Evolutionary conservation across 139 green algal species (phyloP).

Genomic region (Tetraselmis striata): DNA sequence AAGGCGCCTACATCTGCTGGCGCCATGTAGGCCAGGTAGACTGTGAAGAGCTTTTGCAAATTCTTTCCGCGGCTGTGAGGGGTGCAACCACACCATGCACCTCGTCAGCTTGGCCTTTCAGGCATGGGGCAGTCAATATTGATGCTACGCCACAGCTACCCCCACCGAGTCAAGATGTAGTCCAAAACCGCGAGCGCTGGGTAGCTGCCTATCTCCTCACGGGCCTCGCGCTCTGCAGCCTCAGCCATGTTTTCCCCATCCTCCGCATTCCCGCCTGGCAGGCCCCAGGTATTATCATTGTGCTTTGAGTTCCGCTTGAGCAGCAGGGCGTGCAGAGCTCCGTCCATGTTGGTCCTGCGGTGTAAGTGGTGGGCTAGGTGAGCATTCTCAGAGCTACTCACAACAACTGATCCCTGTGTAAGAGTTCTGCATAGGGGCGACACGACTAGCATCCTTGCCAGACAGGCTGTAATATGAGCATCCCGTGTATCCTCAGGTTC

Average conservation of each 20-base stretch:
- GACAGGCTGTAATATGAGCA: too few species aligned
- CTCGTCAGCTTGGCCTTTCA: neutral
- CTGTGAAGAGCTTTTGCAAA: constrained; percentile 67
- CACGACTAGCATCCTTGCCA: neutral
- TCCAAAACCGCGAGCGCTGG: constrained; percentile 16
- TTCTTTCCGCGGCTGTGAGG: constrained; percentile 56
- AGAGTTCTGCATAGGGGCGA: neutral
- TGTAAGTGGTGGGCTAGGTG: too few species aligned
- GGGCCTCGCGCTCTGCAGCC: constrained; percentile 43
- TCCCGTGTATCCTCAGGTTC: too few species aligned
- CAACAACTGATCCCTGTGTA: neutral
- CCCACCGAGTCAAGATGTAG: constrained; percentile 26
- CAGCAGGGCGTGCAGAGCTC: constrained; percentile 34
- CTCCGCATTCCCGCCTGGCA: constrained; percentile 71
- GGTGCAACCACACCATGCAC: neutral
- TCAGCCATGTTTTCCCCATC: constrained; percentile 42
- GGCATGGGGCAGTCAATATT: neutral
- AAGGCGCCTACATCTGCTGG: constrained; percentile 6
- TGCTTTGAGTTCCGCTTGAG: constrained; percentile 40
- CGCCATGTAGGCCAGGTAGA: constrained; percentile 42
- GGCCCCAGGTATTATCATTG: constrained; percentile 57
- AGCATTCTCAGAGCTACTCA: constrained; percentile 20
- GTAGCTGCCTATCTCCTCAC: constrained; percentile 38
- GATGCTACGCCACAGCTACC: neutral
- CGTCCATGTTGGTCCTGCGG: neutral